Evolutionary conservation across 1,284 basidiomycete species (phyloP).

Genomic region (Earliella scabrosa): DNA sequence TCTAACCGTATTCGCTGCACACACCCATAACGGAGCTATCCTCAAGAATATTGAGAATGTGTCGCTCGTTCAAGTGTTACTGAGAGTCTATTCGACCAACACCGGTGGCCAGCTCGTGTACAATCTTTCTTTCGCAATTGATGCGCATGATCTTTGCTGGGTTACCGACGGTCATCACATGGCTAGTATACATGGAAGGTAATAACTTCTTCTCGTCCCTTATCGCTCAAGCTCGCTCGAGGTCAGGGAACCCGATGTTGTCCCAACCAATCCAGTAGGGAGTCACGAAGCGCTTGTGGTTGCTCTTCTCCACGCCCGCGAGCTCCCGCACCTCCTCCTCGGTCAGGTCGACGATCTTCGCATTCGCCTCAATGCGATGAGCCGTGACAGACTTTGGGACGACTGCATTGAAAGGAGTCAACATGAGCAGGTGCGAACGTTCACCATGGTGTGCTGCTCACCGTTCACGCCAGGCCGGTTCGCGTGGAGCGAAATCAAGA

Average conservation of each 20-base stretch:
- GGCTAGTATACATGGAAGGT: too few species aligned
- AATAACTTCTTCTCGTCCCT: too few species aligned
- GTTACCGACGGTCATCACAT: too few species aligned
- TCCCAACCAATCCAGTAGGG: conserved; percentile 70
- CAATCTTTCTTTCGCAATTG: too few species aligned
- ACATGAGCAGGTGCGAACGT: background rate
- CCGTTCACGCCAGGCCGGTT: conserved; percentile 63
- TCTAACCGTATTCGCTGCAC: too few species aligned
- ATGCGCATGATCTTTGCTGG: too few species aligned
- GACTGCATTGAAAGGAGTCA: conserved; percentile 42
- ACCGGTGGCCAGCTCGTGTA: too few species aligned
- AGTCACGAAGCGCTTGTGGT: conserved; percentile 64
- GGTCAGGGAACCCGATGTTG: conserved; percentile 64
- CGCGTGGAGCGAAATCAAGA: conserved; percentile 69
- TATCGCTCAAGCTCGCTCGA: too few species aligned
- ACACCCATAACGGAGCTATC: too few species aligned
- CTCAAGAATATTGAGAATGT: too few species aligned
- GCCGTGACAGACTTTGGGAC: conserved; percentile 68
- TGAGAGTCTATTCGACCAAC: too few species aligned
- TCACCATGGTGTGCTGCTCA: conserved; percentile 30
- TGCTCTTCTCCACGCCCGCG: conserved; percentile 56
- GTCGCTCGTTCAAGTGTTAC: too few species aligned
- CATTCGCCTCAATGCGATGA: conserved; percentile 62
- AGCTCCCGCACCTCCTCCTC: conserved; percentile 61
- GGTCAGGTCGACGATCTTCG: conserved; percentile 58